Base-by-base conservation (phyloP, 1,284 basidiomycete genomes). In the Rhodotorula sp. region DNA sequence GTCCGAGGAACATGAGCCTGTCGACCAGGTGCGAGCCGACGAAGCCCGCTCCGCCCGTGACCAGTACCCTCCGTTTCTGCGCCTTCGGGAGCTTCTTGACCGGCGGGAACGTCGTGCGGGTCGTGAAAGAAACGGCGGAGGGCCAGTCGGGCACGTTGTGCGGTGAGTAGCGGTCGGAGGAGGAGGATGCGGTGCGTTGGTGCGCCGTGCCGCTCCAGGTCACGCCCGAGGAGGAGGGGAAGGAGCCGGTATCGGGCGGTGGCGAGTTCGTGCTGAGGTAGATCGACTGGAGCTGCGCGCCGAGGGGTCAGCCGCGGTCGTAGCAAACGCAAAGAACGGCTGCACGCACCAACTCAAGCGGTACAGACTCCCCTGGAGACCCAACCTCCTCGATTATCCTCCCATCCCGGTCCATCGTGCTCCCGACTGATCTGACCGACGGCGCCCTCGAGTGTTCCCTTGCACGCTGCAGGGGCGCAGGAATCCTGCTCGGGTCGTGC, bases 21-120 rank as follows among this genome's bases (percentile, higher is more conserved):
- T 99, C 95, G 47, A 82, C 81, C 9, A 99, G 87, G 83, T 99
- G 95, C 54, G 92, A 95, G 40, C 95, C 95, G 68, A 99, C 94
- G 80, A 99, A 99, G 40, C 94, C 94, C 59, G 95, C 95, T 65
- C 94, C 94, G 74, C 94, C 94, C 24, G 94, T 98, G 75, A 95
- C 88, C 52, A 99, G 87, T 77, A 98, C 85, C 59, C 95, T 88
- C 82, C 95, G 96, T 77, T 92, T 87, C 72, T 85, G 81, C 6
- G 87, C 84, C 46, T 90, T 87, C 26, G 91, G 82, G 47, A 98
- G 86, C 59, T 94, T 87, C 75, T 87, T 90, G 66, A 98, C 94
- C 8, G 94, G 92, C 15, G 92, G 91, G 81, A 94, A 97, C 71
- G 90, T 88, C 68, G 89, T 87, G 64, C 94, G 86, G 34, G 92